Conservation (phyloP, 2,329 filamentous ascomycete genomes). For the Phialophora macrospora region DNA sequence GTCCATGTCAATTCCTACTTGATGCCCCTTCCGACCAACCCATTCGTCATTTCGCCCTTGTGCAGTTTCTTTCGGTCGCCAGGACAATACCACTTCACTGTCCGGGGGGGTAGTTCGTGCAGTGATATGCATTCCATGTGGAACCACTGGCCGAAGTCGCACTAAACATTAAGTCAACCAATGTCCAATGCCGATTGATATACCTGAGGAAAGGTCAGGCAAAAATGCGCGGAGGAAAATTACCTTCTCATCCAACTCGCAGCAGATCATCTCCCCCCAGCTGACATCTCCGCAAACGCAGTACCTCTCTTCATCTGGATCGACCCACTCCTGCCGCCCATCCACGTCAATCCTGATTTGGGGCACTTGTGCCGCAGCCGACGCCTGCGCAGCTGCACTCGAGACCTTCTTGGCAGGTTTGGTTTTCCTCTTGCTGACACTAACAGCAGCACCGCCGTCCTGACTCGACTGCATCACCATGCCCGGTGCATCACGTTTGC, state of each 20-base stretch:
- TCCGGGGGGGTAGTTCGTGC: slow-evolving; percentile 62
- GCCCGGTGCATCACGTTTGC: slow-evolving; percentile 65
- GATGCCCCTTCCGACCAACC: slow-evolving; percentile 39
- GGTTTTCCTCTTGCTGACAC: slow-evolving; percentile 63
- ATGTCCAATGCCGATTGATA: neutral
- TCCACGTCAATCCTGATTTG: slow-evolving; percentile 54
- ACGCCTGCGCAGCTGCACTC: slow-evolving; percentile 46
- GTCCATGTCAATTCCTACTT: slow-evolving; percentile 24
- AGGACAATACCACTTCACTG: slow-evolving; percentile 69
- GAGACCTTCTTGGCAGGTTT: slow-evolving; percentile 53
- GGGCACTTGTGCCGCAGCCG: slow-evolving; percentile 37
- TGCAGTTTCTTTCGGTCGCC: slow-evolving; percentile 60
- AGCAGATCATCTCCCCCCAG: slow-evolving; percentile 69
- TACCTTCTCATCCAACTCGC: slow-evolving; percentile 64
- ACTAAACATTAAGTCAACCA: slow-evolving; percentile 48
- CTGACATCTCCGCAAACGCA: slow-evolving; percentile 68
- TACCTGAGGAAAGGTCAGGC: neutral
- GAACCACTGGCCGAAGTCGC: slow-evolving; percentile 69
- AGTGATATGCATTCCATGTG: slow-evolving; percentile 66
- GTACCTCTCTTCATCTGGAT: slow-evolving; percentile 67
- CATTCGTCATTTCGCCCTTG: slow-evolving; percentile 44
- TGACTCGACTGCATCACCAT: slow-evolving; percentile 60
- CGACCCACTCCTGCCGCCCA: slow-evolving; percentile 57
- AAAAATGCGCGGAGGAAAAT: slow-evolving; percentile 23
- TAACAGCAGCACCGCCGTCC: slow-evolving; percentile 65